Evolutionary conservation across 805 yeast species (phyloP).

Genomic region (Saccharomyces cerevisiae): DNA sequence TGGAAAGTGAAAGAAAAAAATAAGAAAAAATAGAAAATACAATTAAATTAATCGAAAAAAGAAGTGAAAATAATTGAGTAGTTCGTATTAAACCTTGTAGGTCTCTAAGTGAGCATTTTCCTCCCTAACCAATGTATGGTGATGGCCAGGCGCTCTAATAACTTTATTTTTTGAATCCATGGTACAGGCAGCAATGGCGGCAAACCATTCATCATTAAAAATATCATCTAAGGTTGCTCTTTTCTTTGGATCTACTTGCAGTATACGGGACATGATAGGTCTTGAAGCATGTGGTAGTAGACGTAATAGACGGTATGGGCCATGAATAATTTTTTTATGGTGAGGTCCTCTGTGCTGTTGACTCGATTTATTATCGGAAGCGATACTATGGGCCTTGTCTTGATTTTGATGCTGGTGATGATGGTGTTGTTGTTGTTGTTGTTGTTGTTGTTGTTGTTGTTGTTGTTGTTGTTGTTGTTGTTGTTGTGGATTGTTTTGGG

Average conservation of each 20-base stretch:
- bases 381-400: conserved; percentile 1
- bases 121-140: conserved; percentile 41
- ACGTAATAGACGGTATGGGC: conserved; percentile 76
- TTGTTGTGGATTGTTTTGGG: conserved; percentile 4
- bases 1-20: neutral
- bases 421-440: no score
- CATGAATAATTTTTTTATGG: conserved; percentile 55
- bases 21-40: conserved; percentile 1
- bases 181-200: conserved; percentile 55
- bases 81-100: conserved; percentile 29
- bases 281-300: conserved; percentile 76
- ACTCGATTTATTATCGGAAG: conserved; percentile 7
- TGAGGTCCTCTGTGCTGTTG: conserved; percentile 14
- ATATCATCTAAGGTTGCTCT: conserved; percentile 65
- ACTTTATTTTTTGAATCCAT: conserved; percentile 34
- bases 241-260: conserved; percentile 48
- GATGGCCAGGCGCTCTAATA: conserved; percentile 41
- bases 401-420: conserved; percentile 5
- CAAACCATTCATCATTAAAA: conserved; percentile 63
- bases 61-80: neutral
- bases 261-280: conserved; percentile 61
- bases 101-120: conserved; percentile 40
- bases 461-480: conserved; percentile 9
- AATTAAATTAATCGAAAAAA: neutral
- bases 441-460: conserved; percentile 11